Evolutionary conservation across 2,329 filamentous ascomycete genomes (phyloP), one percentile per base, ranked within the genome.

Genomic region (Tothia fuscella): DNA sequence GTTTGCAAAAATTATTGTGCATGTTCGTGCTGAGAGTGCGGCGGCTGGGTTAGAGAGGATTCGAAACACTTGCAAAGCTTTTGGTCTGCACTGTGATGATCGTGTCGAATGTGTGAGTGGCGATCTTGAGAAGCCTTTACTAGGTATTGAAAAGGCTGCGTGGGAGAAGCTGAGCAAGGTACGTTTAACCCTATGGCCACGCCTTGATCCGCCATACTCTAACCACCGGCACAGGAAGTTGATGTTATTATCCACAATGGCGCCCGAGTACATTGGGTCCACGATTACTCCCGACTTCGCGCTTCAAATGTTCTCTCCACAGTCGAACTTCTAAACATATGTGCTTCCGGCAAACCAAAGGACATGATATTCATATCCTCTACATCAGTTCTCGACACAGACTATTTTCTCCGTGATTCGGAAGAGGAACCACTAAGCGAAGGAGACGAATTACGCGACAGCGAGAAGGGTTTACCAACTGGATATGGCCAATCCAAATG

Each of bases 401-500:
- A 88, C 25, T 68, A 93, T 64, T 95, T 84, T 56, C 71, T 87
- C 29, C 91, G 85, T 0, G 67, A n/a, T 9, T 19, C 40, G 14
- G 17, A 44, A 9, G 7, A 20, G n/a, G 14, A 21, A n/a, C 20
- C 42, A 12, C 63, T 74, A 24, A 67, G 67, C 9, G 89, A 95
- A 58, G 70, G 69, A 0, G 88, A 95, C 56, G 78, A 89, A 49
- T 69, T 95, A 47, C 67, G 75, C 50, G 85, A 87, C 41, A 88
- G 83, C 53, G 71, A 77, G 29, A 77, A 68, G 40, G 84, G 84
- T 24, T 75, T 95, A 2, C 78, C 77, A 29, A 94, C 84, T 1
- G 88, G 89, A 4, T 95, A 95, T 53, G 88, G 89, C 3, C 88
- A 95, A 59, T 78, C 76, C 49, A 95, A 96, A 64, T 95, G 87